Evolutionary conservation across 2,329 filamentous ascomycete genomes (phyloP).

Genomic region (Alternaria incomplexa): DNA sequence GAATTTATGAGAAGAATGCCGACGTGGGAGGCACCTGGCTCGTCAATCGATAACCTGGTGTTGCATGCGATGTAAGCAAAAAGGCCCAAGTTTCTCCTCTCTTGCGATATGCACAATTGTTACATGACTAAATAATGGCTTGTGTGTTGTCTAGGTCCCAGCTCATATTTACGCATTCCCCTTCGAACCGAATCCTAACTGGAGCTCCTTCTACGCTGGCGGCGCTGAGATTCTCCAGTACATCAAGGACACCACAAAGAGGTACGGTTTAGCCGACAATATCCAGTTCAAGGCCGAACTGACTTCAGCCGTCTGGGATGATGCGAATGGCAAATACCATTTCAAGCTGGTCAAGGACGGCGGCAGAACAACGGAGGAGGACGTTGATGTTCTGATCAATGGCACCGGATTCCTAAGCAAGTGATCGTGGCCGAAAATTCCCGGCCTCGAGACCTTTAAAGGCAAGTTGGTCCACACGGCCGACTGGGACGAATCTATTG

Average conservation of each 20-base stretch:
- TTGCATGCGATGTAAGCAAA: conserved; percentile 6
- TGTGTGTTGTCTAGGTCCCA: too few species aligned
- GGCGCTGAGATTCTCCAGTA: too few species aligned
- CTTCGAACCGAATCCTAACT: too few species aligned
- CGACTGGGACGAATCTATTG: not conserved
- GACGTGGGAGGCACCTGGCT: conserved; percentile 52
- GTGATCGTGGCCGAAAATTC: not conserved
- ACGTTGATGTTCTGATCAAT: not conserved
- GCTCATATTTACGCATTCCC: too few species aligned
- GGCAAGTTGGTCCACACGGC: conserved; percentile 1
- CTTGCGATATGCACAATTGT: too few species aligned
- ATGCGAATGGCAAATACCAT: too few species aligned
- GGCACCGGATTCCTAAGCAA: not conserved
- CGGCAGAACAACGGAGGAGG: not conserved
- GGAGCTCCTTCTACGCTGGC: too few species aligned
- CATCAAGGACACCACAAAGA: too few species aligned
- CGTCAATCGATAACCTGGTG: conserved; percentile 40
- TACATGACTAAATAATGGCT: too few species aligned
- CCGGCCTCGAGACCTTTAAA: not conserved
- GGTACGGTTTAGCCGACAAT: too few species aligned
- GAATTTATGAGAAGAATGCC: conserved; percentile 46
- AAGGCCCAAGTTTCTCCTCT: not conserved
- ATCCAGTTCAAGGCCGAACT: not conserved
- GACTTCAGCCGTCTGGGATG: too few species aligned
- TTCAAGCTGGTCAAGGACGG: not conserved